Percentiles rank a stretch among this genome's conserved stretches.
Conservation (phyloP, 371 early-diverging fungal genomes). For the Mortierella sp. region DNA sequence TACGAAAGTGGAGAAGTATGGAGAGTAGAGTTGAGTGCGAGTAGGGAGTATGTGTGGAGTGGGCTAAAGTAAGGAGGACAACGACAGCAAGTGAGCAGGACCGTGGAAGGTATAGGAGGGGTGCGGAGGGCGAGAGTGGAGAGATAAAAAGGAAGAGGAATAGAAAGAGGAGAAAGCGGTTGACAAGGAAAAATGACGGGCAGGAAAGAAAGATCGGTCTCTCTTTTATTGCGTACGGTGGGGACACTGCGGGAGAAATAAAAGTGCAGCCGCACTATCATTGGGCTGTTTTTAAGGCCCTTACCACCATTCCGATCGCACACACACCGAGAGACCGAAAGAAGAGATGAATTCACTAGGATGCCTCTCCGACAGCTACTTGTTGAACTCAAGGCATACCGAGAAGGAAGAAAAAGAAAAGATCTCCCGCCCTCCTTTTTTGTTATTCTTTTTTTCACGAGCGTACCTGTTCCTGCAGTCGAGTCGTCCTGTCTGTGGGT, state of each 20-base stretch:
- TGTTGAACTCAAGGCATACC: background rate
- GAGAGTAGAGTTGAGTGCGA: background rate
- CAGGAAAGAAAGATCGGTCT: background rate
- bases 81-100: background rate
- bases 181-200: conserved; percentile 3
- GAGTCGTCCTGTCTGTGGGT: background rate
- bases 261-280: background rate
- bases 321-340: background rate
- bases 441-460: background rate
- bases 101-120: background rate
- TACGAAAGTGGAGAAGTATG: conserved; percentile 7
- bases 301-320: background rate
- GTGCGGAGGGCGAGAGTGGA: background rate
- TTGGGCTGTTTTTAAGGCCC: background rate
- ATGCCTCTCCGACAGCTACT: background rate
- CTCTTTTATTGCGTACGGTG: background rate
- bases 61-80: background rate
- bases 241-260: background rate
- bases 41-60: background rate
- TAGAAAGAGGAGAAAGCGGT: background rate
- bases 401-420: background rate
- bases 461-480: conserved; percentile 2
- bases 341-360: background rate
- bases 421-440: background rate
- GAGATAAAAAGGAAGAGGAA: background rate